Evolutionary conservation across 441 rosid species (phyloP).

Genomic region (Pelargonium citronellum): DNA sequence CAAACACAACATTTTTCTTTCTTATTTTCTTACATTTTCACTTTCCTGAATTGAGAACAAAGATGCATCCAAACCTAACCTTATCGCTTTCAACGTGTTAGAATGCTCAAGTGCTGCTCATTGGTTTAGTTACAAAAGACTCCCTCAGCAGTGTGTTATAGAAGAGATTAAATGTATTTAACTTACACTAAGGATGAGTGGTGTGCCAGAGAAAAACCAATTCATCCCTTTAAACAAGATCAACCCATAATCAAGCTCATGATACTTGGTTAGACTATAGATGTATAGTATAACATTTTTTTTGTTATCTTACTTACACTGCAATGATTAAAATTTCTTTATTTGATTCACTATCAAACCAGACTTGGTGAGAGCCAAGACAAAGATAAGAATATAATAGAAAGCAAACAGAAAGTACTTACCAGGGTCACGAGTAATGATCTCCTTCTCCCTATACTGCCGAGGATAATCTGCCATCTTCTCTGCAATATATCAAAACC

Average conservation of each 20-base stretch:
- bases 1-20: background rate
- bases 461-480: constrained; percentile 48
- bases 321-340: background rate
- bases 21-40: background rate
- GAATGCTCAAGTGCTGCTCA: background rate
- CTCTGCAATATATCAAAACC: constrained; percentile 31
- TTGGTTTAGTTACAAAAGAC: too few relatives aligned
- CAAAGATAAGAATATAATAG: constrained; percentile 12
- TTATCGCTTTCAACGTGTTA: background rate
- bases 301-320: background rate
- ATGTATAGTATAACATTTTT: background rate
- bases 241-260: background rate
- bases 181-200: background rate
- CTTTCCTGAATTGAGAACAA: background rate
- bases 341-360: background rate
- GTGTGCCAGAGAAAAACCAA: background rate
- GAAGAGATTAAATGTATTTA: background rate
- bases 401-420: constrained; percentile 19
- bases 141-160: too few relatives aligned
- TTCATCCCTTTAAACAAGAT: background rate
- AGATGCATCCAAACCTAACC: background rate
- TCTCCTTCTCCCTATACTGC: constrained; percentile 41
- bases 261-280: background rate
- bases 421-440: constrained; percentile 42
- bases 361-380: background rate